A percentile compares a stretch with the other conserved stretches of the same genome.
Conservation (phyloP, 495 filamentous ascomycete species). For the Penicillium tannophilum region DNA sequence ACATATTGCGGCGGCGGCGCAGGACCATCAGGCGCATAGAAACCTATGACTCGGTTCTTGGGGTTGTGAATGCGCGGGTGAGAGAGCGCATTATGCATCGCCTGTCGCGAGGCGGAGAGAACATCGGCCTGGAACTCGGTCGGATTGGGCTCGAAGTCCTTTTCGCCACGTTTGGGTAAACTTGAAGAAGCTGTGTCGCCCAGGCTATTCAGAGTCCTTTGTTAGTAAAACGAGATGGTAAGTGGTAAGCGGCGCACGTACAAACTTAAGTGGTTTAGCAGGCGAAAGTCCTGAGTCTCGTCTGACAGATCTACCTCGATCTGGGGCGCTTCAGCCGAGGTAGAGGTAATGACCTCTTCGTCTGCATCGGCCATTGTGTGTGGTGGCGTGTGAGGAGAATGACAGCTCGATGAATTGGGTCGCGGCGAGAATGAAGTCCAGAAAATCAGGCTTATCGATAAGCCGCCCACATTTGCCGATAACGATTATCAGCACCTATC, state of each 20-base stretch:
- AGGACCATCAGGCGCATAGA: conserved; percentile 48
- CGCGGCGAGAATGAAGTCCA: conserved; percentile 11
- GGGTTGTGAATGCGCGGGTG: conserved; percentile 66
- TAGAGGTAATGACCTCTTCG: conserved; percentile 43
- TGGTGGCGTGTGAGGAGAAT: background rate
- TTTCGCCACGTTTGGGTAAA: conserved; percentile 81
- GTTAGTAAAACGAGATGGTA: background rate
- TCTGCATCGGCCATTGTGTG: conserved; percentile 52
- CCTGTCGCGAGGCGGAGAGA: conserved; percentile 77
- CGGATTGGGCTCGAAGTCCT: conserved; percentile 94
- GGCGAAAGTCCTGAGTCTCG: conserved; percentile 86
- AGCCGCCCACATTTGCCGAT: conserved; percentile 8
- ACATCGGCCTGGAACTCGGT: conserved; percentile 75
- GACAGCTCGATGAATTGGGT: background rate
- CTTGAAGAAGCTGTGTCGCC: conserved; percentile 39
- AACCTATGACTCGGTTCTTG: conserved; percentile 56
- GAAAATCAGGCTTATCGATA: conserved; percentile 29
- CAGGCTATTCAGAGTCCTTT: conserved; percentile 19
- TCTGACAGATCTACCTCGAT: conserved; percentile 71
- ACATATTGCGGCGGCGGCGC: conserved; percentile 20
- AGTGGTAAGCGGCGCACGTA: conserved; percentile 26
- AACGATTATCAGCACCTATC: background rate
- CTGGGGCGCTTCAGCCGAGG: conserved; percentile 31
- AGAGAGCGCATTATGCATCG: conserved; percentile 86
- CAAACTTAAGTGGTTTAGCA: conserved; percentile 63